These are phyloP conservation scores for Globisporangium alternatum DNA, from an alignment of 352 stramenopile genomes.

Conservation along the genomic window DNA sequence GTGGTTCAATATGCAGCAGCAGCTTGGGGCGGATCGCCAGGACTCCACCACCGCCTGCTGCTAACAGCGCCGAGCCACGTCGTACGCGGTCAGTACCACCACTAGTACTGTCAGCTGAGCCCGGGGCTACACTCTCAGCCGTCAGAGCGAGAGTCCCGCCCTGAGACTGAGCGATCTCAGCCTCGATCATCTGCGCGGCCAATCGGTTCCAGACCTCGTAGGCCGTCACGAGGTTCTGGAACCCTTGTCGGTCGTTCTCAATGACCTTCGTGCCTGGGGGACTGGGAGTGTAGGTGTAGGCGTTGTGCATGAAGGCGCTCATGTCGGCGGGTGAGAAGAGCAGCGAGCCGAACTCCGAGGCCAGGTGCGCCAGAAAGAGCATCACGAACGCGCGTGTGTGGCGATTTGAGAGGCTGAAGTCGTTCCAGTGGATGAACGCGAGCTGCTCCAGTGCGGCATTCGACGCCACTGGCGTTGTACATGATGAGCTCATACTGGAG, in stretches of 20 bases:
- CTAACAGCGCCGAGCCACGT: not conserved
- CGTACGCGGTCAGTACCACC: not conserved
- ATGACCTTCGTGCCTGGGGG: not conserved
- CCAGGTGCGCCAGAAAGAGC: conserved; percentile 44
- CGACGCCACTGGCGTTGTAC: not conserved
- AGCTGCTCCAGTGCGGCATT: conserved; percentile 33
- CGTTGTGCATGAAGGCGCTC: conserved; percentile 52
- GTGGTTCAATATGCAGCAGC: conserved; percentile 40
- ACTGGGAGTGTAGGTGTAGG: conserved; percentile 20
- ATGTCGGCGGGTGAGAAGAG: conserved; percentile 65
- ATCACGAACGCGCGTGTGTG: conserved; percentile 37
- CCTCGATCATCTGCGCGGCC: conserved; percentile 37
- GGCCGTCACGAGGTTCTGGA: conserved; percentile 29
- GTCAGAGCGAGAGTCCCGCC: not conserved
- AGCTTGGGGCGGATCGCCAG: conserved; percentile 31
- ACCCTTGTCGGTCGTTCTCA: conserved; percentile 16
- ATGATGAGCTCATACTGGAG: not conserved
- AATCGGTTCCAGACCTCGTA: conserved; percentile 48
- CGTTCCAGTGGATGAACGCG: conserved; percentile 24
- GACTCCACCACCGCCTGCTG: not conserved
- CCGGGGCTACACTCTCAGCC: not conserved
- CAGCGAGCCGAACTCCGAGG: conserved; percentile 48
- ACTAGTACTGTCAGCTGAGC: not conserved
- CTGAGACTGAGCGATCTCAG: conserved; percentile 38
- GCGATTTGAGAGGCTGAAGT: conserved; percentile 43